Evolutionary conservation across 2,329 filamentous ascomycete genomes (phyloP).

Genomic region (Diaporthe helianthi): DNA sequence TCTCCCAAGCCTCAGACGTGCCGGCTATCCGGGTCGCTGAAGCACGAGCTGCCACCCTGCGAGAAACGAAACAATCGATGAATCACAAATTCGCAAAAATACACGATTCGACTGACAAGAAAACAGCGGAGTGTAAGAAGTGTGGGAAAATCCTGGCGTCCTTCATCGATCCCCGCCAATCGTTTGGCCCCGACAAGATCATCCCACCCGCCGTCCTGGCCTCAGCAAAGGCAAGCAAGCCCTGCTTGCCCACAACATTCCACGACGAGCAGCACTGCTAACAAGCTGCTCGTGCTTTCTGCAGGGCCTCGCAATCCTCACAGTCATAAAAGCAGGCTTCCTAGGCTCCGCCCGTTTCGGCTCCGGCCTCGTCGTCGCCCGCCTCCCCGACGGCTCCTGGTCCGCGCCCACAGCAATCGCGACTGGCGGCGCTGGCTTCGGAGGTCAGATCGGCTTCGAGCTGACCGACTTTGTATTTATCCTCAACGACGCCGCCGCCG

Average conservation of each 20-base stretch:
- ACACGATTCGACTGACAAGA: conserved; percentile 22
- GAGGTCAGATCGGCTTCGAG: conserved; percentile 87
- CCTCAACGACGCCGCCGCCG: conserved; percentile 87
- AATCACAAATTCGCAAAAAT: rapidly evolving
- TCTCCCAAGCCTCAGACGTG: conserved; percentile 30
- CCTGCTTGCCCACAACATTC: background rate
- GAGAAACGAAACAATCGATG: background rate
- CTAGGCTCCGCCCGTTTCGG: conserved; percentile 83
- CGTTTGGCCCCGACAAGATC: conserved; percentile 95
- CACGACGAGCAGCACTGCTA: background rate
- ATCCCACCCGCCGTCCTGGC: conserved; percentile 90
- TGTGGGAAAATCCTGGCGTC: conserved; percentile 94
- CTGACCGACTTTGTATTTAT: conserved; percentile 97
- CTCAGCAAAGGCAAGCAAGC: conserved; percentile 77
- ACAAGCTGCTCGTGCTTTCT: conserved; percentile 12
- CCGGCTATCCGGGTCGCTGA: background rate
- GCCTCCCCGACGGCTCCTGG: conserved; percentile 79
- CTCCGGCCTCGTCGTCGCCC: conserved; percentile 81
- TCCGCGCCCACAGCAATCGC: conserved; percentile 83
- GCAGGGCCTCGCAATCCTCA: conserved; percentile 81
- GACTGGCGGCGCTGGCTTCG: conserved; percentile 81
- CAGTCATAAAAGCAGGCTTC: conserved; percentile 87
- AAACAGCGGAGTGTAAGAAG: conserved; percentile 92
- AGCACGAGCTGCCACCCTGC: background rate
- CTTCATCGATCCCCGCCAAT: conserved; percentile 91